These are phyloP conservation scores for Sphenostylis stenocarpa DNA, from an alignment of 306 rosid species.

Conservation along the genomic window DNA sequence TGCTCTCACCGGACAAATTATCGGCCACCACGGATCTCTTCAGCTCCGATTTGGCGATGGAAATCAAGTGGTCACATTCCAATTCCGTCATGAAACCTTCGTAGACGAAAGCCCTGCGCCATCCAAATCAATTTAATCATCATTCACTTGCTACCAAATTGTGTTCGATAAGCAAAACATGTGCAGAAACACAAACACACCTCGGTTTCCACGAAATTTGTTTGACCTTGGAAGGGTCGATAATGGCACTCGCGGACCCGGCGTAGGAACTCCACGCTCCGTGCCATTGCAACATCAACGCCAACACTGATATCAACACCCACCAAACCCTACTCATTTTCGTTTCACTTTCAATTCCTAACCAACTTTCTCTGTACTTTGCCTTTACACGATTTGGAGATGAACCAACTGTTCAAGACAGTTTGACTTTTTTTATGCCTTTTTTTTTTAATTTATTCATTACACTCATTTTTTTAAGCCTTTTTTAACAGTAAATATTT, in stretches of 20 bases:
- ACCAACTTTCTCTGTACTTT: background rate
- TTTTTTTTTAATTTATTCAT: background rate
- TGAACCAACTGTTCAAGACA: background rate
- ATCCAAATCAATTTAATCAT: background rate
- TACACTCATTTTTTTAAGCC: too few species aligned
- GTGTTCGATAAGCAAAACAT: background rate
- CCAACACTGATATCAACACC: constrained; percentile 29
- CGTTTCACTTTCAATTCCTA: constrained; percentile 8
- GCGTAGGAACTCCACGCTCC: constrained; percentile 56
- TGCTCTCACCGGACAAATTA: constrained; percentile 65
- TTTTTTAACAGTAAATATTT: too few species aligned
- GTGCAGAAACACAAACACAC: constrained; percentile 32
- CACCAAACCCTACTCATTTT: constrained; percentile 37
- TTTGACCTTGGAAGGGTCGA: constrained; percentile 79
- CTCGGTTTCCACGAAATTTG: constrained; percentile 92
- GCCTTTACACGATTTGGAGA: background rate
- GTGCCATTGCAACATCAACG: constrained; percentile 29
- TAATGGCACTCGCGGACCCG: constrained; percentile 68
- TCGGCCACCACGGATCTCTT: constrained; percentile 95
- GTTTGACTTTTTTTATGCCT: background rate
- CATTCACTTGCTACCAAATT: background rate
- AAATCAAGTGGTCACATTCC: constrained; percentile 91
- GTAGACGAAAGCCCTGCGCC: constrained; percentile 84
- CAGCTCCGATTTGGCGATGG: constrained; percentile 82
- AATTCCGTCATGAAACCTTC: constrained; percentile 75